Conservation (phyloP, 495 filamentous ascomycete genomes). For the Xylaria nigripes region DNA sequence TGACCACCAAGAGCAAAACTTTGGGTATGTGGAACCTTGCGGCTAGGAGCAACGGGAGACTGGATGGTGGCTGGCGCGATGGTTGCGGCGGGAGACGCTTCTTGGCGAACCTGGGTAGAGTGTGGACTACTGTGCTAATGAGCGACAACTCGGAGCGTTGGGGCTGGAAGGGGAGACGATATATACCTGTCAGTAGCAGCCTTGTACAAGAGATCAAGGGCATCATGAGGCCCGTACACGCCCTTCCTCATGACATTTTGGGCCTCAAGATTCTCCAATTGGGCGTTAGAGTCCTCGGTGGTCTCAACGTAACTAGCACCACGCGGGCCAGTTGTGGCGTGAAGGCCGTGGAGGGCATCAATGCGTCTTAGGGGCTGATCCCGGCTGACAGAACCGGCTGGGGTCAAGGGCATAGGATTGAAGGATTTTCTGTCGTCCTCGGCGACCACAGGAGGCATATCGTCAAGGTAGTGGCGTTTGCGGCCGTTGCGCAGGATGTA, state of each 20-base stretch:
- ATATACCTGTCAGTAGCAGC: constrained; percentile 54
- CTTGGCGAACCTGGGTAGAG: constrained; percentile 18
- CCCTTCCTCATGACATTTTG: constrained; percentile 54
- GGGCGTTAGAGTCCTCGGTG: constrained; percentile 34
- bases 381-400: constrained; percentile 52
- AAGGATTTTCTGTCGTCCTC: constrained; percentile 32
- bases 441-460: constrained; percentile 28
- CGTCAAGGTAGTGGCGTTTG: constrained; percentile 38
- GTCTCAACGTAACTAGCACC: constrained; percentile 22
- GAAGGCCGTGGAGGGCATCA: constrained; percentile 15
- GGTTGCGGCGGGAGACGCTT: constrained; percentile 8
- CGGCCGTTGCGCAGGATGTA: constrained; percentile 49
- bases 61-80: constrained; percentile 20
- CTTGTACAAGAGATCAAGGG: constrained; percentile 60
- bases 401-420: constrained; percentile 50
- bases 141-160: constrained; percentile 4
- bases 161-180: not conserved
- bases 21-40: constrained; percentile 16
- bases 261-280: constrained; percentile 51
- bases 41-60: constrained; percentile 17
- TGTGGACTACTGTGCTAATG: constrained; percentile 23
- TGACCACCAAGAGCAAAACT: constrained; percentile 13
- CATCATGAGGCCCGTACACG: constrained; percentile 62
- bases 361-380: constrained; percentile 50
- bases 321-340: constrained; percentile 2